Percentiles rank a stretch among this genome's conserved stretches.
Conservation (phyloP, 2,329 filamentous ascomycete species). For the Ophiostoma australiae region DNA sequence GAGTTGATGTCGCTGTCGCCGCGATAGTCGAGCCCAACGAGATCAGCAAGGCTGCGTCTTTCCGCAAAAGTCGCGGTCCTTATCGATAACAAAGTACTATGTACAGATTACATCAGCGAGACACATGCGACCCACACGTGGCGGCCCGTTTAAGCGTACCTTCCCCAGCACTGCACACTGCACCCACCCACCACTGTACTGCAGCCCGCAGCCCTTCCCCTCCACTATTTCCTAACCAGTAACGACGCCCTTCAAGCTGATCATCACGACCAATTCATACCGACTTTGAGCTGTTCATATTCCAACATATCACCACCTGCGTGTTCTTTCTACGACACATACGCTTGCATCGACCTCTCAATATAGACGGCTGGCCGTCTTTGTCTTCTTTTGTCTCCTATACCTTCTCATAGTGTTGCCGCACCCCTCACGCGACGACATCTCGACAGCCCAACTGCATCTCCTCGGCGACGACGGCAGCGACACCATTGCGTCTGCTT, state of each 20-base stretch:
- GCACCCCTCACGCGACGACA: background rate
- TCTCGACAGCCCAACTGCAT: background rate
- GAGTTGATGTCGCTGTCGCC: background rate
- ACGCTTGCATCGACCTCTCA: background rate
- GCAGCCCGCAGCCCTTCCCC: background rate
- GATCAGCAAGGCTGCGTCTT: background rate
- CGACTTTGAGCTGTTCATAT: background rate
- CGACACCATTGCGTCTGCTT: background rate
- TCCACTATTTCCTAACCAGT: background rate
- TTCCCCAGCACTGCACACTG: background rate
- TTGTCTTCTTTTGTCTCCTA: background rate
- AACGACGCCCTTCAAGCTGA: background rate
- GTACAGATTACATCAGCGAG: background rate
- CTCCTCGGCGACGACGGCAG: background rate
- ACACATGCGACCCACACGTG: background rate
- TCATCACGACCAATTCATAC: background rate
- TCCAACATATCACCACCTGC: background rate
- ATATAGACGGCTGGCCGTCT: background rate
- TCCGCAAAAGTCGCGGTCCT: background rate
- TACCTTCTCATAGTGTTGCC: background rate
- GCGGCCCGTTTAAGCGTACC: background rate
- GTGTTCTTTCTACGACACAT: background rate
- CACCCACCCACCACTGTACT: background rate
- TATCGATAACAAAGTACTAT: slow-evolving; percentile 2
- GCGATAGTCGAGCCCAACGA: background rate